Conservation (phyloP, 805 yeast genomes). For the Sugiyamaella smithiae region DNA sequence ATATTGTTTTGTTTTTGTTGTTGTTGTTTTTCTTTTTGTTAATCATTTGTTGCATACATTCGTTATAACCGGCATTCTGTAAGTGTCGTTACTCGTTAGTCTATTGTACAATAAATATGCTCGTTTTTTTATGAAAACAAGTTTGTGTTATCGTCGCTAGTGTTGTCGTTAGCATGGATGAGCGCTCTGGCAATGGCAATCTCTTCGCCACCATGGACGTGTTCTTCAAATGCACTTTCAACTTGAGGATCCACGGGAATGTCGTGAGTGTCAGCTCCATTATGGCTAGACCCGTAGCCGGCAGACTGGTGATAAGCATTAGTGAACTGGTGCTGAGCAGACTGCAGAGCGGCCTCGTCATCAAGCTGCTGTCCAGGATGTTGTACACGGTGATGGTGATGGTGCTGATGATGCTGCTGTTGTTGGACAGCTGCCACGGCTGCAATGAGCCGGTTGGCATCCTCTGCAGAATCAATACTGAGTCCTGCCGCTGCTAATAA, state of each 20-base stretch:
- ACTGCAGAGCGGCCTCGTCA: slow-evolving; percentile 6
- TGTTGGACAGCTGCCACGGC: slow-evolving; percentile 12
- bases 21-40: not conserved
- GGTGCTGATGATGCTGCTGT: slow-evolving; percentile 15
- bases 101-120: not conserved
- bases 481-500: not conserved
- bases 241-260: slow-evolving; percentile 60
- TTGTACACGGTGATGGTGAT: slow-evolving; percentile 7
- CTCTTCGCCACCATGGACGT: slow-evolving; percentile 45
- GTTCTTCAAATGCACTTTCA: slow-evolving; percentile 43
- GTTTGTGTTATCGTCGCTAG: slow-evolving; percentile 13
- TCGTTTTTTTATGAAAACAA: not conserved
- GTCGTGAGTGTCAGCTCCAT: slow-evolving; percentile 3
- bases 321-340: slow-evolving; percentile 6
- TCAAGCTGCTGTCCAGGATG: slow-evolving; percentile 23
- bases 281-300: slow-evolving; percentile 16
- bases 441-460: not conserved
- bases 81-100: not conserved
- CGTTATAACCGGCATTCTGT: not conserved
- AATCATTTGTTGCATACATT: not conserved
- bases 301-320: slow-evolving; percentile 1
- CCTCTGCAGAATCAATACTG: slow-evolving; percentile 3
- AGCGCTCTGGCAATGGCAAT: slow-evolving; percentile 65
- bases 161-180: slow-evolving; percentile 52
- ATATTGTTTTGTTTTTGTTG: not conserved